Base-by-base conservation (phyloP, 2,329 filamentous ascomycete species). In the Capronia coronata region DNA sequence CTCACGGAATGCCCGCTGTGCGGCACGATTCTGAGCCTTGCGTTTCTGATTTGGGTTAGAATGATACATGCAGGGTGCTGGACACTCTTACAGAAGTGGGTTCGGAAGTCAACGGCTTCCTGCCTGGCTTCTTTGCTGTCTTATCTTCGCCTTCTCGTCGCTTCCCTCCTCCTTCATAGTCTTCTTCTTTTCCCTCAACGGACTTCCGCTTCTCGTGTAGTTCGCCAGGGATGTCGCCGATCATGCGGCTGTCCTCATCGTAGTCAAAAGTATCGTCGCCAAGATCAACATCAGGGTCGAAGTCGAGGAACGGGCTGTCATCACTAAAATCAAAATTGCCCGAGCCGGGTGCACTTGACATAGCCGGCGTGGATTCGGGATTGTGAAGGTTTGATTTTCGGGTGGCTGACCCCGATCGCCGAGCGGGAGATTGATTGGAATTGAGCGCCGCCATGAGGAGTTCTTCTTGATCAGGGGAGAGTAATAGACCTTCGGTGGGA, bases 91-190 rank as follows among this genome's bases (percentile, higher is more conserved):
- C 91, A 59, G 90, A 93, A 60, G 87, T 97, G 19, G 93, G 93
- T 68, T 97, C 93, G 18, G 87, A 94, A 41, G 88, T 97, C 62
- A 97, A 75, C 16, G 91, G 93, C 75, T 98, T 98, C 56, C 93
- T 82, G 43, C 93, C 93, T 3, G 93, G 91, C 72, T 97, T 98
- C 80, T 97, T 97, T 19, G 87, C 81, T 37, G 83, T 76, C 70
- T 93, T 95, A 38, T 90, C 87, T 48, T 88, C 83, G 51, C 84
- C 81, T 68, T 94, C 89, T 52, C 86, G 80, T 57, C 88, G 80
- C 73, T 90, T 93, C 51, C 81, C 80, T 58, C 80, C 80, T 38
- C 76, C 77, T 22, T 72, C 73, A n/a, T 76, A 85, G 4, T 86
- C 84, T 1, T 82, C 72, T 6, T 71, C 82, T 46, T 63, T 63